Conservation (phyloP, 1,284 basidiomycete species). For the Moesziomyces aphidis region DNA sequence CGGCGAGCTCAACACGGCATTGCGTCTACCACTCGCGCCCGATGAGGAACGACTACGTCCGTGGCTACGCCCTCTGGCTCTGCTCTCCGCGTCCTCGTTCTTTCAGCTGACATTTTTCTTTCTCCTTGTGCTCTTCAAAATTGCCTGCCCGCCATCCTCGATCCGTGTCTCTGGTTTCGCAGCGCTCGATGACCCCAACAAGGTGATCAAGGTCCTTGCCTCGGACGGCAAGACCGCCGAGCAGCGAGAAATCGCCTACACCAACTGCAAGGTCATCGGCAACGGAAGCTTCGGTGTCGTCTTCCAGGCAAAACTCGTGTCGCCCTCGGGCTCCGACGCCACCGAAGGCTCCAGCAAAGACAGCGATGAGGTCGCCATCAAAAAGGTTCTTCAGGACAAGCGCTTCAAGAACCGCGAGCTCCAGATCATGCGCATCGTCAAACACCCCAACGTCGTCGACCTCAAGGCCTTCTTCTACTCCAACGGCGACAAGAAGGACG, state of each 20-base stretch:
- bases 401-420: constrained; percentile 99
- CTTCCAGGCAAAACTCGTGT: constrained; percentile 78
- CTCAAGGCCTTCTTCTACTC: constrained; percentile 99
- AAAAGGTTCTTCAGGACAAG: constrained; percentile 99
- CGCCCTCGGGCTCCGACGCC: constrained; percentile 32
- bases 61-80: no score
- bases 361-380: constrained; percentile 87
- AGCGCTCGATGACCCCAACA: constrained; percentile 85
- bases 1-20: no score
- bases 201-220: constrained; percentile 92
- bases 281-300: constrained; percentile 99
- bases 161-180: background rate
- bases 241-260: constrained; percentile 89
- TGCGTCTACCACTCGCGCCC: no score
- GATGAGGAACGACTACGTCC: no score
- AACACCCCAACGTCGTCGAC: constrained; percentile 97
- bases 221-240: constrained; percentile 94
- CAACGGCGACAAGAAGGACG: constrained; percentile 99
- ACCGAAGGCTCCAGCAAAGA: constrained; percentile 50
- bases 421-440: constrained; percentile 98
- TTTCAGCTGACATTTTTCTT: background rate
- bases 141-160: background rate
- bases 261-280: constrained; percentile 97
- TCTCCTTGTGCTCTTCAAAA: background rate
- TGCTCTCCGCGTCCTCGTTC: background rate